Base-by-base conservation (phyloP, 78 protist genomes). In the Dictyostelium capitatum region DNA sequence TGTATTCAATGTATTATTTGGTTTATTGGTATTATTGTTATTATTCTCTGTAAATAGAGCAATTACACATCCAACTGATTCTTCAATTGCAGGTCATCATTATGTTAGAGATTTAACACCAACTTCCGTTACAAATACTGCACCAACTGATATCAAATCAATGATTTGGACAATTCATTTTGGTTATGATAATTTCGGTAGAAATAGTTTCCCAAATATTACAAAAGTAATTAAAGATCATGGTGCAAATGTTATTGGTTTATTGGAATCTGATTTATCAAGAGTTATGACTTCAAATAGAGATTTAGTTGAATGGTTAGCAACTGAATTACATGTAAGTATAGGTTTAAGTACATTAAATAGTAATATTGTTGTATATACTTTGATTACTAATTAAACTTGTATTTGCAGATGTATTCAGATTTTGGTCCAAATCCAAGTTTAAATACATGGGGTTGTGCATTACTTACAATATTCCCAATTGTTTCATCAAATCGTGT, bases 101-200 rank as follows among this genome's bases (percentile, higher is more conserved):
- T 87, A 87, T 17, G 53, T 65, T 4, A 48, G 79, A 17, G 43
- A 23, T 43, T 19, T 75, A 3, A 87, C 57, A 2, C 19, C 56
- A 6, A 77, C 75, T 50, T 6, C 53, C 30, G 84, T 87, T 56
- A 41, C 67, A 37, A 59, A 64, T 37, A 64, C 46, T 20, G 65
- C 84, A 17, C 93, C 93, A 20, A 77, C 75, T 28, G 93, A 87
- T 6, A 77, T 87, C 32, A 87, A 87, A 37, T 59, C 84, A 3
- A 87, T 87, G 93, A 87, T 87, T 62, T 87, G 93, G 93, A 87
- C 93, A 43, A 87, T 87, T 65, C 93, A 87, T 56, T 87, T 87
- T 51, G 93, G 93, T 30, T 87, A 87, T 51, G 93, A 87, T 51
- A 77, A 87, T 56, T 87, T 75, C 28, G 93, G 93, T 37, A 47